Conservation (phyloP, 345 rosid species). For the Linum trigynum region DNA sequence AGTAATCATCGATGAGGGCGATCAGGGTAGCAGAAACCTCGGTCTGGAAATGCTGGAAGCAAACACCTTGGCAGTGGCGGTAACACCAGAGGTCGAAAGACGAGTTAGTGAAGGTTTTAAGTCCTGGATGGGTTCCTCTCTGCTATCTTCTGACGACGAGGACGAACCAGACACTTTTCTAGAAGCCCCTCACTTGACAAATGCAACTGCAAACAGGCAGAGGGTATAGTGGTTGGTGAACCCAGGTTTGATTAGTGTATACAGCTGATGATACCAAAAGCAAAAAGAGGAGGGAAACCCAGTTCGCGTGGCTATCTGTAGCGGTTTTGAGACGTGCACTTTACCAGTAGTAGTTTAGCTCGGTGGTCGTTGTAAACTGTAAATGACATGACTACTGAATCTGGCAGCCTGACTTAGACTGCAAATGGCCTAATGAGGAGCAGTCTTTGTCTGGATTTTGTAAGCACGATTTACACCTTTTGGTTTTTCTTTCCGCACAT, state of each 20-base stretch:
- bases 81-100: constrained; percentile 72
- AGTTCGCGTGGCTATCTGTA: neutral
- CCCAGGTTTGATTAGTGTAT: neutral
- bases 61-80: constrained; percentile 52
- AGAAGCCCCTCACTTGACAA: constrained; percentile 35
- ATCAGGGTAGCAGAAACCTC: constrained; percentile 40
- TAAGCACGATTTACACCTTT: no score
- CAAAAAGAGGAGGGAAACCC: neutral
- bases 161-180: constrained; percentile 51
- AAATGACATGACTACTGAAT: neutral
- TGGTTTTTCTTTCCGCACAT: no score
- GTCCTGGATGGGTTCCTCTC: constrained; percentile 90
- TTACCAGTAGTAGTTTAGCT: neutral
- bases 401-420: neutral
- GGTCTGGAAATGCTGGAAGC: constrained; percentile 92
- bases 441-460: no score
- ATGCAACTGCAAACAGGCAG: constrained; percentile 33
- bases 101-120: constrained; percentile 77
- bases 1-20: constrained; percentile 57
- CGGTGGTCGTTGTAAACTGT: neutral
- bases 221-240: constrained; percentile 19
- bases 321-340: neutral
- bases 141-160: constrained; percentile 82
- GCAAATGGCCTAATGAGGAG: neutral
- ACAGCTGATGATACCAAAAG: neutral